Conservation (phyloP, 148 eudicot species). For the Salicornia ramosissima region DNA sequence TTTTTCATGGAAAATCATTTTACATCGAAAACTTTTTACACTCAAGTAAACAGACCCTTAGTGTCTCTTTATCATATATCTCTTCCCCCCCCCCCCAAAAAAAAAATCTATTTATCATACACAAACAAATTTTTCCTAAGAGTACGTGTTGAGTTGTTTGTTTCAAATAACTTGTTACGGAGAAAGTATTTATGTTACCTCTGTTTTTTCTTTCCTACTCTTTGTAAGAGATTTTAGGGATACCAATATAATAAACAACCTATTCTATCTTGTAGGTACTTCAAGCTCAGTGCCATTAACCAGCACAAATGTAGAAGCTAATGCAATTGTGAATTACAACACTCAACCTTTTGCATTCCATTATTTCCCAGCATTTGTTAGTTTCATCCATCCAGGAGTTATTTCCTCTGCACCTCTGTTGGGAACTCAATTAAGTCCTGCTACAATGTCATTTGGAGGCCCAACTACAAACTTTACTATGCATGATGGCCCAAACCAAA, state of each 20-base stretch:
- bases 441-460: not conserved
- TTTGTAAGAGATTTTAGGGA: not conserved
- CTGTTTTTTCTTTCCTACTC: not conserved
- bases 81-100: too few species aligned
- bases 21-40: too few species aligned
- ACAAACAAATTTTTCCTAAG: too few species aligned
- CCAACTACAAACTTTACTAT: not conserved
- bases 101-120: too few species aligned
- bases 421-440: not conserved
- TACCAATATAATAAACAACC: not conserved
- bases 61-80: too few species aligned
- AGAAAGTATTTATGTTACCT: not conserved
- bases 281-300: not conserved
- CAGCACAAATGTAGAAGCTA: too few species aligned
- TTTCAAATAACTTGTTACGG: too few species aligned
- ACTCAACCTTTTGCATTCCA: not conserved
- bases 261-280: not conserved
- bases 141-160: too few species aligned
- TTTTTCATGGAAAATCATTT: too few species aligned
- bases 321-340: not conserved
- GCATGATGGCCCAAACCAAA: not conserved
- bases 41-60: too few species aligned
- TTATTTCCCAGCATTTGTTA: constrained; percentile 5
- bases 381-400: not conserved
- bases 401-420: not conserved